A percentile compares a stretch with the other conserved stretches of the same genome.
phyloP scores from a whole-genome alignment of 148 eudicot genomes.

The Nepenthes mirabilis region DNA sequence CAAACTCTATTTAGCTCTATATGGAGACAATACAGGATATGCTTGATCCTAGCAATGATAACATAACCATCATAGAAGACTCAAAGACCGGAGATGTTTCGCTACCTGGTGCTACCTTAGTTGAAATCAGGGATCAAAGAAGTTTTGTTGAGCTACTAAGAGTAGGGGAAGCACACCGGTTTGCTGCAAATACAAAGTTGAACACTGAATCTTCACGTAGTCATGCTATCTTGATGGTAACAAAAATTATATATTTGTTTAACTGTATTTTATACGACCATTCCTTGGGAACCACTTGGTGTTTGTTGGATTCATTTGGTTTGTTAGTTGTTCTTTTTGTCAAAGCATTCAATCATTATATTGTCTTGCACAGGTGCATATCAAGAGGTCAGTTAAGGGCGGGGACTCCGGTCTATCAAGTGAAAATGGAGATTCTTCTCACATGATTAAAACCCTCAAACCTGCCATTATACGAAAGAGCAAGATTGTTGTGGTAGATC shows the following conservation, averaged over 20 bases:
- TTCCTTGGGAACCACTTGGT: background rate
- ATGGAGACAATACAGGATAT: slow-evolving; percentile 94
- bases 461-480: slow-evolving; percentile 62
- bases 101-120: slow-evolving; percentile 64
- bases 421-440: slow-evolving; percentile 42
- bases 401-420: slow-evolving; percentile 28
- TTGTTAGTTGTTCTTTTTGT: background rate
- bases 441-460: slow-evolving; percentile 36
- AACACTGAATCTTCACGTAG: slow-evolving; percentile 94
- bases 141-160: slow-evolving; percentile 62
- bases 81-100: slow-evolving; percentile 82
- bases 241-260: slow-evolving; percentile 3
- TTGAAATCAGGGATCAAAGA: slow-evolving; percentile 63
- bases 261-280: background rate
- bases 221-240: slow-evolving; percentile 88
- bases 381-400: slow-evolving; percentile 54
- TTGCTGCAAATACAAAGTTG: slow-evolving; percentile 88
- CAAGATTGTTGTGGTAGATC: slow-evolving; percentile 81
- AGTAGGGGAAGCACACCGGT: slow-evolving; percentile 87
- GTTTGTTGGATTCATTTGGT: slow-evolving; percentile 2
- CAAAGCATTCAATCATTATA: background rate
- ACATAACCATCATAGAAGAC: slow-evolving; percentile 69
- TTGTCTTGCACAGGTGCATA: slow-evolving; percentile 40
- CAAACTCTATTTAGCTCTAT: slow-evolving; percentile 46
- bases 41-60: slow-evolving; percentile 76